phyloP scores from a whole-genome alignment of 352 stramenopile species.

The Lagenidium sp. region DNA sequence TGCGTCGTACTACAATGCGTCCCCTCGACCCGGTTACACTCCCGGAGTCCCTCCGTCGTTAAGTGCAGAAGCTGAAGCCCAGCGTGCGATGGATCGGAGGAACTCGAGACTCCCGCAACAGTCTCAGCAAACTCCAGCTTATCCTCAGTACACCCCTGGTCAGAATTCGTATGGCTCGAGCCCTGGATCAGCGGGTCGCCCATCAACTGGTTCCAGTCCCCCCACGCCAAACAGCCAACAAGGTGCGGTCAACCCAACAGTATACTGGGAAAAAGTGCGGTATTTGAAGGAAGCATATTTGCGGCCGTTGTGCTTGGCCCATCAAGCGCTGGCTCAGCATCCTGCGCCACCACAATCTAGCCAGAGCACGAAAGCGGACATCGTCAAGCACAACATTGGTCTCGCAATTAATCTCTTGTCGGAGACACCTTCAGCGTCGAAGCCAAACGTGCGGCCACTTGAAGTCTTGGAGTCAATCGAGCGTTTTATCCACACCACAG shows the following conservation, averaged over 20 bases:
- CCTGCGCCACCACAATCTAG: conserved; percentile 42
- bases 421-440: conserved; percentile 27
- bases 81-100: conserved; percentile 29
- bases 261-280: conserved; percentile 72
- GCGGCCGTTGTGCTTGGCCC: conserved; percentile 42
- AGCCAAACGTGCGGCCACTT: conserved; percentile 41
- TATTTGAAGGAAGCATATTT: conserved; percentile 35
- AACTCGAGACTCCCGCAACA: conserved; percentile 13
- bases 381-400: conserved; percentile 74
- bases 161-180: not conserved
- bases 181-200: too few relatives aligned
- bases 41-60: conserved; percentile 16
- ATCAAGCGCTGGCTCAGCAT: conserved; percentile 60
- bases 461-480: conserved; percentile 75
- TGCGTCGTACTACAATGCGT: conserved; percentile 29
- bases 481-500: conserved; percentile 67
- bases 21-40: conserved; percentile 10
- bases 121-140: not conserved
- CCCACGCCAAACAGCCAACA: not conserved
- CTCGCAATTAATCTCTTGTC: conserved; percentile 61
- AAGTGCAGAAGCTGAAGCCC: conserved; percentile 36
- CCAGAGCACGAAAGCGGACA: conserved; percentile 66
- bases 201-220: too few relatives aligned
- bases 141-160: not conserved
- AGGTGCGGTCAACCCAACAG: conserved; percentile 17